Conservation (phyloP, 2,329 filamentous ascomycete genomes). For the Penicillium sp. region DNA sequence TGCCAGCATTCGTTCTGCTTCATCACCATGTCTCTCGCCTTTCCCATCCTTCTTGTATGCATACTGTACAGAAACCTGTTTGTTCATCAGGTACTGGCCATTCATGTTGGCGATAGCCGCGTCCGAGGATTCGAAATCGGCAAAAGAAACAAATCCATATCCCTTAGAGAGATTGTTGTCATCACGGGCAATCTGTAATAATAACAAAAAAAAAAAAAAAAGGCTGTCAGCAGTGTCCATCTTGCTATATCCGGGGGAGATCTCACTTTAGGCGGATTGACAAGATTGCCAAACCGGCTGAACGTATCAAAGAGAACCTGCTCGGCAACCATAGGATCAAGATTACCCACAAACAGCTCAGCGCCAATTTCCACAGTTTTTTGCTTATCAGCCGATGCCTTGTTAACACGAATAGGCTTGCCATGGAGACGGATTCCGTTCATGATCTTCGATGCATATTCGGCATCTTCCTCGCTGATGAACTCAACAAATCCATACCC, state of each 20-base stretch:
- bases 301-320: slow-evolving; percentile 94
- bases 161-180: slow-evolving; percentile 83
- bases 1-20: slow-evolving; percentile 83
- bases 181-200: slow-evolving; percentile 60
- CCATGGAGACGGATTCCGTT: slow-evolving; percentile 89
- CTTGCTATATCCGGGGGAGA: background rate
- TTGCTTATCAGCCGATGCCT: slow-evolving; percentile 85
- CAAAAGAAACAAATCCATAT: slow-evolving; percentile 90
- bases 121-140: slow-evolving; percentile 87
- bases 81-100: slow-evolving; percentile 92
- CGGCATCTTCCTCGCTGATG: slow-evolving; percentile 85
- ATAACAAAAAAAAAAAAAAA: slow-evolving; percentile 22
- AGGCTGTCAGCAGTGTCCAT: slow-evolving; percentile 1
- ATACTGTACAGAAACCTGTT: slow-evolving; percentile 92
- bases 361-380: slow-evolving; percentile 88
- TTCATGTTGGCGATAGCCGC: slow-evolving; percentile 87
- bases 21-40: slow-evolving; percentile 88
- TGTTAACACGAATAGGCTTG: slow-evolving; percentile 94
- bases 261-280: slow-evolving; percentile 72
- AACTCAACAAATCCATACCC: slow-evolving; percentile 99
- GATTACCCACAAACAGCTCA: slow-evolving; percentile 91
- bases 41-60: slow-evolving; percentile 99
- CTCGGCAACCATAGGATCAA: slow-evolving; percentile 90
- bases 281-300: slow-evolving; percentile 75
- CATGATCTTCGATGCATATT: slow-evolving; percentile 94